A percentile compares a stretch with the other conserved stretches of the same genome.
phyloP scores from a whole-genome alignment of 257 asterid genomes.

The Rauvolfia tetraphylla region DNA sequence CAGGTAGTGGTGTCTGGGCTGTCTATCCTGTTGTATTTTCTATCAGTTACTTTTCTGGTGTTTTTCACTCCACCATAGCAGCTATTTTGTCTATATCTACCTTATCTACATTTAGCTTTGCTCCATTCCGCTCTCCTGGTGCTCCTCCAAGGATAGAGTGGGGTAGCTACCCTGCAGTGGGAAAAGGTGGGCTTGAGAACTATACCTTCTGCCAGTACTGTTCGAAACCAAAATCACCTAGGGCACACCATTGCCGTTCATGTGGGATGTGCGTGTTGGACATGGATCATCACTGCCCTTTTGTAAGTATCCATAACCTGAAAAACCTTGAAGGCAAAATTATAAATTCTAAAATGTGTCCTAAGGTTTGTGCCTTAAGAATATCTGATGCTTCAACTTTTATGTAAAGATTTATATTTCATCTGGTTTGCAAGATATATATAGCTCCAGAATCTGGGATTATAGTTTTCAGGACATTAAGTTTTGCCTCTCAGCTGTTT shows the following conservation, averaged over 20 bases:
- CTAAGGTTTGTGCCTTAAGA: neutral
- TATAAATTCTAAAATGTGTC: too few relatives aligned
- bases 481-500: neutral
- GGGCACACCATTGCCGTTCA: conserved; percentile 90
- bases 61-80: conserved; percentile 42
- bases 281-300: conserved; percentile 99
- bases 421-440: neutral
- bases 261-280: conserved; percentile 82
- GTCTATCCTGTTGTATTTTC: conserved; percentile 65
- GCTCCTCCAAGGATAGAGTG: conserved; percentile 71
- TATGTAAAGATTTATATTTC: neutral
- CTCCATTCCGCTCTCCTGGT: conserved; percentile 79
- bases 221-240: conserved; percentile 82
- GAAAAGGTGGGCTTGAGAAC: conserved; percentile 85
- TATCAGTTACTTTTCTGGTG: conserved; percentile 43
- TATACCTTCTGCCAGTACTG: conserved; percentile 75
- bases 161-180: conserved; percentile 97
- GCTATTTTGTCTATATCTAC: conserved; percentile 53
- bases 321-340: neutral
- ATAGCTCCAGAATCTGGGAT: neutral
- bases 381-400: neutral
- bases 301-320: conserved; percentile 51
- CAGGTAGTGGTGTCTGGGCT: conserved; percentile 95
- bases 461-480: neutral
- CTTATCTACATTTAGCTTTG: conserved; percentile 53